A percentile compares a stretch with the other conserved stretches of the same genome.
phyloP scores from a whole-genome alignment of 139 green algal species.

The Picochlorum sp. region DNA sequence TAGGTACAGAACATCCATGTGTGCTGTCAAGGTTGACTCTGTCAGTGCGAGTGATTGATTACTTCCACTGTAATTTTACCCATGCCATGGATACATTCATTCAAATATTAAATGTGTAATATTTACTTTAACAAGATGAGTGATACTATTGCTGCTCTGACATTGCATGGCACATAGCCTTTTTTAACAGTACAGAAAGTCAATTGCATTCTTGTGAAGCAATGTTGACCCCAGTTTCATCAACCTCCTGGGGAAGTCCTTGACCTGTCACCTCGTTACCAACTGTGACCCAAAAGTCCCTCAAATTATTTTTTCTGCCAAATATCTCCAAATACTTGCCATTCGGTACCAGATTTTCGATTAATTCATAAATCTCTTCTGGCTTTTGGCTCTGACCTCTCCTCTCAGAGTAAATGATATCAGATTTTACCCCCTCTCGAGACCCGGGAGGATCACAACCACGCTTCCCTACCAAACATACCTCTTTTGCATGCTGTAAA shows the following conservation, averaged over 20 bases:
- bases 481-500: conserved; percentile 88
- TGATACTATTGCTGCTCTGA: not conserved
- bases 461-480: conserved; percentile 71
- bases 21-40: conserved; percentile 31
- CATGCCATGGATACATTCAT: no score
- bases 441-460: conserved; percentile 32
- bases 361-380: conserved; percentile 90
- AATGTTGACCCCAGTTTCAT: not conserved
- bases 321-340: conserved; percentile 86
- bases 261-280: conserved; percentile 87
- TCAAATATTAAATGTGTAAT: not conserved
- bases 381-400: conserved; percentile 92
- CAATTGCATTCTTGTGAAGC: not conserved
- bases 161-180: not conserved
- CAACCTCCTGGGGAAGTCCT: conserved; percentile 4
- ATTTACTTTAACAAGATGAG: not conserved
- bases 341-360: conserved; percentile 79
- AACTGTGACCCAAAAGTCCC: conserved; percentile 82
- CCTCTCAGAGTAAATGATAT: conserved; percentile 76
- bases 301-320: conserved; percentile 88
- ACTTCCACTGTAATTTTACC: no score
- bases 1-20: conserved; percentile 42
- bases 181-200: not conserved
- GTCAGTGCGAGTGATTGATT: not conserved
- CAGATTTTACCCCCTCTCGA: conserved; percentile 32